Evolutionary conservation across 2,329 filamentous ascomycete genomes (phyloP), one percentile per base, ranked within the genome.

Genomic region (Colletotrichum incanum): DNA sequence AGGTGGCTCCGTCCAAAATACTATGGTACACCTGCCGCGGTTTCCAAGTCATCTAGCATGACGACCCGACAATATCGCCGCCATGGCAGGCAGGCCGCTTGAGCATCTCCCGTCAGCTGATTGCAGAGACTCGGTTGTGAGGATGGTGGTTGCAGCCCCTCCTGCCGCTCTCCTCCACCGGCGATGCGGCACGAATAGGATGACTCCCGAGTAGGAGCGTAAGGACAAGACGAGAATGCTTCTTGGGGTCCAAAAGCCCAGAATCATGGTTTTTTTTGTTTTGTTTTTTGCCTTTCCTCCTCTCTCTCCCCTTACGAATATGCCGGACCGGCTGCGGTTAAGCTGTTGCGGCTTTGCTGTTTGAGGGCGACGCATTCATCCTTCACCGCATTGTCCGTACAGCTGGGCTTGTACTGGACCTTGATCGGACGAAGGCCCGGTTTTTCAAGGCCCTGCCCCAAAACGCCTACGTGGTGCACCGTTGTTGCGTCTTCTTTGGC

Each of bases 381-480:
- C 43, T 37, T 62, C 59, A 62, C 14, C 43, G 59, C 45, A 62
- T 39, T 62, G 34, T 49, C 28, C 56, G 43, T 50, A 60, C 45
- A 67, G 11, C 49, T 60, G 64, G 47, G 43, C 65, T 20, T n/a
- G 54, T n/a, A n/a, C 58, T 65, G 65, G 65, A 69, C 50, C 49
- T 28, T 58, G 28, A 69, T 69, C 52, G 52, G 52, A 72, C 65
- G 65, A 69, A 54, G 65, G 43, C 45, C 69, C 65, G 65, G 16
- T 72, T 69, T 72, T 72, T 26, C 45, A 28, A 59, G 37, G 52
- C 43, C 59, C 59, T 72, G 37, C 54, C 45, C 58, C 50, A 52
- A 43, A 65, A 63, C 65, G 58, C 56, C 34, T 63, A 72, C 65
- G 52, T 59, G 69, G 69, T 63, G 69, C 43, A 64, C 28, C 37